phyloP scores from a whole-genome alignment of 345 rosid species.

The Eucalyptus cladocalyx region DNA sequence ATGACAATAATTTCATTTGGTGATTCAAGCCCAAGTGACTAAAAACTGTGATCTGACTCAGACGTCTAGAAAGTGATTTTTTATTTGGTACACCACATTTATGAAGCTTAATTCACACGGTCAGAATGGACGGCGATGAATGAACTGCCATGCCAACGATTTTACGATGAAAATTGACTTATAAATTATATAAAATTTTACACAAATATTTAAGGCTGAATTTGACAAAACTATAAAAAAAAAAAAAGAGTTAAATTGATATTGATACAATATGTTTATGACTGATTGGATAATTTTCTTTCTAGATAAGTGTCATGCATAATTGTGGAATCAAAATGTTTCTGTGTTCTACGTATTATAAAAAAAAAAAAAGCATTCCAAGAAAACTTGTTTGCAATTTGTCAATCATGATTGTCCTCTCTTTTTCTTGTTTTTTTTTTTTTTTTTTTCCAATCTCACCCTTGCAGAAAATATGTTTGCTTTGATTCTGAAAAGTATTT shows the following conservation, averaged over 20 bases:
- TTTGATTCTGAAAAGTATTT: background rate
- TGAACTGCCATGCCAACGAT: accelerated
- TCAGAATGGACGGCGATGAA: background rate
- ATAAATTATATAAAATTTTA: too few species aligned
- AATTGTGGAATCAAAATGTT: background rate
- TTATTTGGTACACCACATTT: background rate
- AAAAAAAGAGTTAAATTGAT: background rate
- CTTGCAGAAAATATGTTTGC: background rate
- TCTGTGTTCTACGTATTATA: background rate
- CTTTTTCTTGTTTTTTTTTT: background rate
- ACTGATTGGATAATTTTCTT: background rate
- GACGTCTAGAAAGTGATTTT: background rate
- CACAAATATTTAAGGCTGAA: accelerated
- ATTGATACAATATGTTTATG: accelerated
- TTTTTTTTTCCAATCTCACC: background rate
- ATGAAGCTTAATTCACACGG: background rate
- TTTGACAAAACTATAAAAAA: background rate
- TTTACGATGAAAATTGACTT: background rate
- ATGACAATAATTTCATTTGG: background rate
- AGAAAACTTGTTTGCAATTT: background rate
- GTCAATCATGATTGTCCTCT: background rate
- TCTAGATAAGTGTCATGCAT: background rate
- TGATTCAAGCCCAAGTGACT: background rate
- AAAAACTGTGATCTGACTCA: background rate
- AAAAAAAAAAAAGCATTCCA: background rate